Conservation (phyloP, 495 filamentous ascomycete genomes). For the Neurospora sp. region DNA sequence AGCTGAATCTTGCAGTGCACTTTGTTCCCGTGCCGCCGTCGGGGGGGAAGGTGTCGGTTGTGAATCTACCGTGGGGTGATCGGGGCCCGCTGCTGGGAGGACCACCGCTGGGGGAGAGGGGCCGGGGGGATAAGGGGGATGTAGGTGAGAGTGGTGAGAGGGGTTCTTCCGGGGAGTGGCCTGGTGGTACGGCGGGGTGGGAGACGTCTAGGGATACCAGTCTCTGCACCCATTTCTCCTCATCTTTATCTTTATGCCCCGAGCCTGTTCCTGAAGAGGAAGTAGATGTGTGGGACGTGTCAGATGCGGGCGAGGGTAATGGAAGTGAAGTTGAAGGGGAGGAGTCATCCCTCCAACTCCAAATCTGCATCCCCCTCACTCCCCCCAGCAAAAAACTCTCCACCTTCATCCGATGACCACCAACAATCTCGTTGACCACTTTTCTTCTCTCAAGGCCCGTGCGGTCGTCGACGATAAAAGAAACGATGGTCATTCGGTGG, state of each 20-base stretch:
- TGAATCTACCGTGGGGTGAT: conserved; percentile 7
- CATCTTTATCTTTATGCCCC: conserved; percentile 8
- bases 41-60: conserved; percentile 47
- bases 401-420: conserved; percentile 49
- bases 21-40: conserved; percentile 55
- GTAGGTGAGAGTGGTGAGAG: neutral
- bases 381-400: conserved; percentile 15
- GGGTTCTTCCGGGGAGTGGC: neutral
- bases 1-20: conserved; percentile 59
- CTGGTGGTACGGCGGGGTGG: neutral
- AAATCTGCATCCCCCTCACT: conserved; percentile 24
- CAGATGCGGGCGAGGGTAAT: neutral
- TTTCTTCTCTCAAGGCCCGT: conserved; percentile 36
- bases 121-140: neutral
- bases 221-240: conserved; percentile 10
- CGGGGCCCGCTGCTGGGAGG: neutral
- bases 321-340: neutral
- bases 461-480: conserved; percentile 54
- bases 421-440: conserved; percentile 50
- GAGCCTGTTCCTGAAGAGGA: neutral
- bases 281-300: accelerated
- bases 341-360: neutral
- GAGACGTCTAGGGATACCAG: conserved; percentile 22
- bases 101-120: too few relatives aligned
- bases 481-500: conserved; percentile 79